Base-by-base conservation (phyloP, 805 yeast species). In the Candida vaughaniae region DNA sequence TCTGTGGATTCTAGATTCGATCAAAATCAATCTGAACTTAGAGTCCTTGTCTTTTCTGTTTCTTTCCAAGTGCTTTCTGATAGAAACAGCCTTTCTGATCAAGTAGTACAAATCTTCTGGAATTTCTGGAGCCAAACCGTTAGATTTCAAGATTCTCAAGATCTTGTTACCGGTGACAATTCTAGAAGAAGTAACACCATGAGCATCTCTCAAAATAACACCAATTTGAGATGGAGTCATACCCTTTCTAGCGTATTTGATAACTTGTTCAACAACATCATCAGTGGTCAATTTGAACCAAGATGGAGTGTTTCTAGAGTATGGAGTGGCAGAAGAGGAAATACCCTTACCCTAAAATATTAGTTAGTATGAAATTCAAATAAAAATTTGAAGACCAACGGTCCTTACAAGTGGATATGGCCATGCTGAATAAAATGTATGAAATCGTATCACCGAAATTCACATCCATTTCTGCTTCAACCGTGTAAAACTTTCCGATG, bases 41-140 rank as follows among this genome's bases (percentile, higher is more conserved):
- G 99, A 93, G 79, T 93, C 99, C 84, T 93, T 91, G 80, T 93
- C 99, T 85, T 93, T 93, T 87, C 99, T 90, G 97, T 93, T 93
- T 78, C 95, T 87, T 80, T 93, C 99, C 71, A 93, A 85, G 78
- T 93, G 99, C 87, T 93, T 93, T 89, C 99, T 93, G 75, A 95
- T 96, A 57, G 97, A 68, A 66, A 93, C 98, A 70, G 99, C 99
- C 85, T 93, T 93, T 89, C 91, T 93, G 71, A 93, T 93, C 77
- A 93, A 85, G 78, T 77, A 90, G 93, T 93, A 93, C 66, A 93
- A 85, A 74, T 93, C 99, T 83, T 93, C 99, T 76, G 99, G 99
- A 67, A 93, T 85, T 78, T 93, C 99, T 74, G 99, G 98, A 67
- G 98, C 99, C 68, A 93, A 87, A 84, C 99, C 99, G 82, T 90